phyloP scores from a whole-genome alignment of 768 basidiomycete genomes.

The Melanogaster broomeanus region DNA sequence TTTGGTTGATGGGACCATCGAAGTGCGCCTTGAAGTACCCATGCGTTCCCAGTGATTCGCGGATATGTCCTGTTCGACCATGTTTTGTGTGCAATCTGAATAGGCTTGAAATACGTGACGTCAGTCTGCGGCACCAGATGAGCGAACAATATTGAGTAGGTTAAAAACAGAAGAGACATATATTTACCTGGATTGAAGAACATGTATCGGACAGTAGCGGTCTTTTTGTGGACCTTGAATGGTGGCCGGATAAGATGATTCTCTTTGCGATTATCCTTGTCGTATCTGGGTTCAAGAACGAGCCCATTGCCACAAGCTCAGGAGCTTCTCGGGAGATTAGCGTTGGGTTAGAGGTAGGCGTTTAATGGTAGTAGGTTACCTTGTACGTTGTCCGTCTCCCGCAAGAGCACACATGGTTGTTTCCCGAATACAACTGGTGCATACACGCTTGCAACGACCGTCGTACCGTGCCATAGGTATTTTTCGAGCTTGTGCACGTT shows the following conservation, averaged over 20 bases:
- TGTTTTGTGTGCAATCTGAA: conserved; percentile 92
- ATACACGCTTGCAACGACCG: conserved; percentile 84
- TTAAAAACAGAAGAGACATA: not conserved
- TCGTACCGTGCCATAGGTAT: conserved; percentile 80
- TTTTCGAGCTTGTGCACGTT: conserved; percentile 98
- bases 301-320: conserved; percentile 86
- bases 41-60: conserved; percentile 92
- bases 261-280: conserved; percentile 91
- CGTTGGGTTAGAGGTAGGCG: not conserved
- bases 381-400: conserved; percentile 66
- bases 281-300: conserved; percentile 86
- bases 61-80: conserved; percentile 86
- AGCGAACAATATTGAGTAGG: not conserved
- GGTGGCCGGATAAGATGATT: conserved; percentile 93
- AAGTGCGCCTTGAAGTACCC: conserved; percentile 98
- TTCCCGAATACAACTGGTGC: conserved; percentile 89
- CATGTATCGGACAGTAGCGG: conserved; percentile 97
- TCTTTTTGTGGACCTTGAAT: conserved; percentile 96
- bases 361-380: conserved; percentile 38
- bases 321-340: conserved; percentile 49
- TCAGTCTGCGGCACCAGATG: conserved; percentile 56
- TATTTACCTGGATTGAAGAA: conserved; percentile 85
- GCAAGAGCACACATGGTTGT: conserved; percentile 69
- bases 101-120: conserved; percentile 88
- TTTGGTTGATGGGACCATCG: conserved; percentile 90